Conservation (phyloP, 2,329 filamentous ascomycete genomes). For the Plenodomus tracheiphilus region DNA sequence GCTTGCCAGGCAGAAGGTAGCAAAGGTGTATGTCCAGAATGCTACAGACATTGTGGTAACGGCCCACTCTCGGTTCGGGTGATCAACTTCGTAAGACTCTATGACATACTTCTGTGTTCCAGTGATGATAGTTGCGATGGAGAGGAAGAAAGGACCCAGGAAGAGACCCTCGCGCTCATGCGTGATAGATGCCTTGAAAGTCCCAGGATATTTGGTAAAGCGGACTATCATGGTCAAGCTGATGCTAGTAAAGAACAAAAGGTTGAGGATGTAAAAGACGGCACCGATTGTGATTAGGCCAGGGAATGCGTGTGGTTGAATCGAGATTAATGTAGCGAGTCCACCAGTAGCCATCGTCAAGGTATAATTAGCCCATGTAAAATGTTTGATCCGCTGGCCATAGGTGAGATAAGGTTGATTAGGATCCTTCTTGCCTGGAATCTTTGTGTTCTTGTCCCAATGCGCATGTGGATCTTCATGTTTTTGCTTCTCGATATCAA, state of each 20-base stretch:
- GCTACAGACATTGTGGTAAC: conserved; percentile 44
- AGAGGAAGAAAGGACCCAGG: conserved; percentile 50
- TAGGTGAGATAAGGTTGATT: conserved; percentile 38
- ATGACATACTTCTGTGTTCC: conserved; percentile 46
- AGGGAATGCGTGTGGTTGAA: conserved; percentile 51
- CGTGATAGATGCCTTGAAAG: conserved; percentile 51
- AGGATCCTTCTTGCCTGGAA: conserved; percentile 37
- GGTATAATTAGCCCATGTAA: conserved; percentile 55
- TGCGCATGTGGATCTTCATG: conserved; percentile 17
- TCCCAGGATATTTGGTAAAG: conserved; percentile 51
- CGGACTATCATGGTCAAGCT: conserved; percentile 44
- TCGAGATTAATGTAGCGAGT: conserved; percentile 48
- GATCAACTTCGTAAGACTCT: conserved; percentile 37
- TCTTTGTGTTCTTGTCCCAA: conserved; percentile 31
- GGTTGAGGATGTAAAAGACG: conserved; percentile 55
- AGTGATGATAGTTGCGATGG: conserved; percentile 47
- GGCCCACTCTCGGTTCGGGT: conserved; percentile 48
- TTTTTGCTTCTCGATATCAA: conserved; percentile 38
- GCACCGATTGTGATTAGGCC: conserved; percentile 57
- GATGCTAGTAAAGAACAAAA: conserved; percentile 50
- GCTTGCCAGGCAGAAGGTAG: conserved; percentile 45
- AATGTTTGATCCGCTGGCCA: conserved; percentile 40
- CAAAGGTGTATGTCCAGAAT: conserved; percentile 51
- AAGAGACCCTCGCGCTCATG: conserved; percentile 58
- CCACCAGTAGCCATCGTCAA: conserved; percentile 55